Conservation (phyloP, 2,329 filamentous ascomycete genomes). For the Orbilia blumenaviensis region DNA sequence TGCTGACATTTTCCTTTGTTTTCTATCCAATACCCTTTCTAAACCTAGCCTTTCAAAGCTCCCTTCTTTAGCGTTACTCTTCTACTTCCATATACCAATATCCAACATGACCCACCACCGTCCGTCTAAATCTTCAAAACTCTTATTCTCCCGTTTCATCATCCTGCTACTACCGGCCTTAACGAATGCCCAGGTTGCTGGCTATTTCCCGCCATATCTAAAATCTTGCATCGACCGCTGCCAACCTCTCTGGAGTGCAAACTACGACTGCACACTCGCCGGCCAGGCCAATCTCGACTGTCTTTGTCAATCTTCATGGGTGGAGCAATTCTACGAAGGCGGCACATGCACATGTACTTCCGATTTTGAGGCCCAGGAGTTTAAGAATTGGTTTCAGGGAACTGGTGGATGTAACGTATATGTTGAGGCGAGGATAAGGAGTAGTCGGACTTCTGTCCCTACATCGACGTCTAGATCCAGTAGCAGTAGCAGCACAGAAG, state of each 20-base stretch:
- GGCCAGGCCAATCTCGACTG: slow-evolving; percentile 31
- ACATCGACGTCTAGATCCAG: slow-evolving; percentile 6
- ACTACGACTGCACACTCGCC: slow-evolving; percentile 34
- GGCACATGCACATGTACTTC: slow-evolving; percentile 47
- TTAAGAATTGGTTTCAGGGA: slow-evolving; percentile 51
- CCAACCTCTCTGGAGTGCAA: slow-evolving; percentile 40
- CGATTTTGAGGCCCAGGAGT: slow-evolving; percentile 41
- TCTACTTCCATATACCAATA: not conserved
- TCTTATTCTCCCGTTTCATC: slow-evolving; percentile 8
- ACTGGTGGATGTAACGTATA: slow-evolving; percentile 28
- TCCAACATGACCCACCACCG: slow-evolving; percentile 35
- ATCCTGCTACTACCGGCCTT: slow-evolving; percentile 9
- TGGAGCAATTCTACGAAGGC: slow-evolving; percentile 48
- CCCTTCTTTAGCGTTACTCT: not conserved
- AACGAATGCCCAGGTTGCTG: slow-evolving; percentile 25
- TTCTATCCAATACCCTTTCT: not conserved
- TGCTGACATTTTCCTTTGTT: not conserved
- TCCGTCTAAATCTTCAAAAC: slow-evolving; percentile 42
- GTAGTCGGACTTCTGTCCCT: slow-evolving; percentile 15
- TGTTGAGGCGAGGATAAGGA: slow-evolving; percentile 44
- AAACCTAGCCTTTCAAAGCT: not conserved
- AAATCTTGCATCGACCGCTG: slow-evolving; percentile 33
- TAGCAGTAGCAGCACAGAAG: not conserved
- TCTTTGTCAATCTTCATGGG: slow-evolving; percentile 38
- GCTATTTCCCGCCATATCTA: slow-evolving; percentile 39